Evolutionary conservation across 23 red algal species (phyloP), one percentile per base, ranked within the genome.

Genomic region (Gracilaria domingensis): DNA sequence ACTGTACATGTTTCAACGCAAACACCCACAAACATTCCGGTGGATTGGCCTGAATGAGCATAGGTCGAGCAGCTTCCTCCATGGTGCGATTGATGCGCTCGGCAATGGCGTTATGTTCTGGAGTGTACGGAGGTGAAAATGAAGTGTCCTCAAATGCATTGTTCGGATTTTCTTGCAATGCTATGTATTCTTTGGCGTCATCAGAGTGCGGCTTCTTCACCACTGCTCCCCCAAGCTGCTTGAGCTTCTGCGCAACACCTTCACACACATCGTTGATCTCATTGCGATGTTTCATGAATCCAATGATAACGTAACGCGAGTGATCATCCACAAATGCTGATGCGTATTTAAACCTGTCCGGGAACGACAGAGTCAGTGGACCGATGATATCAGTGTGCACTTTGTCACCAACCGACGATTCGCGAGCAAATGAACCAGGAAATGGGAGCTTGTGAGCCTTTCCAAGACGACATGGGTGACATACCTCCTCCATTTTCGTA

Each of bases 401-500:
- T 23, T 55, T 59, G n/a, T 7, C 54, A 14, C 80, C 80, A 38
- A 83, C 50, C 32, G 80, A 35, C 4, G 80, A 61, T 29, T 35
- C 50, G 0, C 16, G 24, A 8, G 36, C 29, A 38, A 83, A 83
- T 12, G 55, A 20, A 8, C 80, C 80, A 18, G 80, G 51, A 25
- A 83, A 83, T 12, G 44, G 49, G 4, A 83, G 80, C 21, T 83
- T 83, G 0, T 83, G 80, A 14, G 47, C 80, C 2, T 58, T 64
- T 23, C 80, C 44, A 35, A 83, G 0, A 12, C 58, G 2, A 38
- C 53, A 83, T 62, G 80, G 36, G 8, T 44, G 20, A 18, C 2
- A 83, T 12, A 83, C 80, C 23, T 60, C 80, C 28, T 65, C 28
- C 51, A 83, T 35, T 0, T 59, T n/a, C 28, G 11, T 11, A 45